Base-by-base conservation (phyloP, 2,329 filamentous ascomycete genomes). In the Cladorrhinum sp. region DNA sequence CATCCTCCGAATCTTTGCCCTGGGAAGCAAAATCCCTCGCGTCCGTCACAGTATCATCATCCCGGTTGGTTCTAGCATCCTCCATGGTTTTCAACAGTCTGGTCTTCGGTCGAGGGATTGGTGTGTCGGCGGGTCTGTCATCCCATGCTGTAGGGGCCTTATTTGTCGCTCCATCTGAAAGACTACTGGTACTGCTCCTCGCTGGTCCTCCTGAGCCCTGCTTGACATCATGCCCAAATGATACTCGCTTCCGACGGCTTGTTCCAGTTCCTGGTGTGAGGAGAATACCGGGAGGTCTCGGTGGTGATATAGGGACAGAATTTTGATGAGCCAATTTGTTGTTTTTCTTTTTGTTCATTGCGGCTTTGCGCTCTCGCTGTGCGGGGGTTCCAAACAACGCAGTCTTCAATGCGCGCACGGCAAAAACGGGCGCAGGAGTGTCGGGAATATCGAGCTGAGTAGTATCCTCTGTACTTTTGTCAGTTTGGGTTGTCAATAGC, bases 381-480 rank as follows among this genome's bases (percentile, higher is more conserved):
- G 77, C 74, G 10, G 85, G 83, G 2, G 83, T 85, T 45, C 86
- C 86, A 67, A 88, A 88, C 50, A 89, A 72, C 24, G 84, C 85
- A 66, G 80, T 85, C 67, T 84, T 87, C 68, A 89, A 77, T 5
- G 86, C 86, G 61, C 86, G 81, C 38, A 85, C 85, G 1, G 85
- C 86, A 69, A 89, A 89, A 0, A 88, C 81, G 1, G 86, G 85
- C 0, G 84, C 86, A 6, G 86, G 86, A 16, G 86, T 89, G 66
- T 88, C 85, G 41, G 85, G 85, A 29, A 78, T 77, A 16, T 88
- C 85, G 45, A 82, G 66, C 62, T 81, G 79, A 0, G 75, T 78
- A 52, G 65, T 64, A 45, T 79, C 77, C 50, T 75, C 76, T 78
- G 60, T 22, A 49, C 22, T 29, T 57, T 38, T 63, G 32, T 61